Evolutionary conservation across 2,329 filamentous ascomycete genomes (phyloP).

Genomic region (Penicillium sp.): DNA sequence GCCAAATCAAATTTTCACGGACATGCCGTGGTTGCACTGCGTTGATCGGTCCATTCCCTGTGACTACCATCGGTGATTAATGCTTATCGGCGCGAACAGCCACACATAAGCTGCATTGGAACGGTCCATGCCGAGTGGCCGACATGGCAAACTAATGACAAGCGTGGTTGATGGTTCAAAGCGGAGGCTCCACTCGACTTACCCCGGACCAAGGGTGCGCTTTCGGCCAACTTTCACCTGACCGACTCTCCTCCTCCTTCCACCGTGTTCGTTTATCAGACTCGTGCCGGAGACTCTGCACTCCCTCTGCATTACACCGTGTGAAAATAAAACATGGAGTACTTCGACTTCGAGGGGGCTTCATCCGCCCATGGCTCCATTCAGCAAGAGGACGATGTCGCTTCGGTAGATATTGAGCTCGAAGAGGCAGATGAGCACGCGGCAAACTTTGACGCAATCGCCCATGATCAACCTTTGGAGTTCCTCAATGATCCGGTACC

Average conservation of each 20-base stretch:
- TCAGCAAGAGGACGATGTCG: constrained; percentile 40
- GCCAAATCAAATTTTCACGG: not conserved
- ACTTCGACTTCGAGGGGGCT: constrained; percentile 51
- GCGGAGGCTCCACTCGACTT: constrained; percentile 18
- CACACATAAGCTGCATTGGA: not conserved
- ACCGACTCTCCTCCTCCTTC: constrained; percentile 19
- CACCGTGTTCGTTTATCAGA: constrained; percentile 2
- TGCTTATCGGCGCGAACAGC: not conserved
- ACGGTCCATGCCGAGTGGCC: constrained; percentile 10
- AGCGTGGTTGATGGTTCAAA: constrained; percentile 15
- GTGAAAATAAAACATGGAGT: constrained; percentile 43
- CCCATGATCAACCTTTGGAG: constrained; percentile 43
- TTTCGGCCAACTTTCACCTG: constrained; percentile 13
- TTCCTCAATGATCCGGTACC: constrained; percentile 36
- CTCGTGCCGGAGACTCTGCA: not conserved
- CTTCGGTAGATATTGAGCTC: constrained; percentile 40
- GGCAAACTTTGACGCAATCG: constrained; percentile 43
- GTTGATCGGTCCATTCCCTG: not conserved
- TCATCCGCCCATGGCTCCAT: constrained; percentile 37
- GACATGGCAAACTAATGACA: not conserved
- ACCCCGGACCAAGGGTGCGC: constrained; percentile 30
- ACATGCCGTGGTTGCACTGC: not conserved
- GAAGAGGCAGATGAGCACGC: constrained; percentile 42
- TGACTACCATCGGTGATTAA: not conserved
- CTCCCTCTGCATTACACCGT: not conserved